Evolutionary conservation across 805 yeast genomes (phyloP).

Genomic region (Kazachstania africana): DNA sequence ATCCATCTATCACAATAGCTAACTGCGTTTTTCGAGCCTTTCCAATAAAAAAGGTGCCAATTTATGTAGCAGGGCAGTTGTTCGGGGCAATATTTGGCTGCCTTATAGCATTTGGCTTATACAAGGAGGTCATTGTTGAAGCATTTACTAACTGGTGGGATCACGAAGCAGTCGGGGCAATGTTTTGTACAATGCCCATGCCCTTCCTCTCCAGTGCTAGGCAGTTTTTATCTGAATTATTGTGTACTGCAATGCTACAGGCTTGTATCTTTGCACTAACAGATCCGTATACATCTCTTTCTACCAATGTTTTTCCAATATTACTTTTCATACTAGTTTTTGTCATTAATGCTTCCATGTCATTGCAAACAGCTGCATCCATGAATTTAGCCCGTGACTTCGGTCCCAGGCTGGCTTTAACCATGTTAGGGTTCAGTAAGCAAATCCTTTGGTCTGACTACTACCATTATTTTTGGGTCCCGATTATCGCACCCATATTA

Average conservation of each 20-base stretch:
- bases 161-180: constrained; percentile 9
- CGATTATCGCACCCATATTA: constrained; percentile 35
- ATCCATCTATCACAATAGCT: constrained; percentile 40
- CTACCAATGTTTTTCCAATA: constrained; percentile 36
- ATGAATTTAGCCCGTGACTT: constrained; percentile 43
- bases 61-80: constrained; percentile 36
- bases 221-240: constrained; percentile 36
- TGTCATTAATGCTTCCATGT: constrained; percentile 35
- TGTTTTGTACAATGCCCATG: constrained; percentile 36
- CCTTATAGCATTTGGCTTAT: constrained; percentile 13
- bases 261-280: constrained; percentile 37
- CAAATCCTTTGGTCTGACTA: constrained; percentile 28
- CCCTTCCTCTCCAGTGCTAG: constrained; percentile 30
- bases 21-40: constrained; percentile 40
- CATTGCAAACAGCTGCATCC: constrained; percentile 42
- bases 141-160: neutral
- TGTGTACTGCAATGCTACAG: constrained; percentile 33
- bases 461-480: constrained; percentile 40
- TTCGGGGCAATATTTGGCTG: constrained; percentile 40
- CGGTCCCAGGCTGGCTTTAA: constrained; percentile 41
- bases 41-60: constrained; percentile 37
- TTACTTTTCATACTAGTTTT: constrained; percentile 33
- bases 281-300: constrained; percentile 37
- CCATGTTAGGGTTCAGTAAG: constrained; percentile 35
- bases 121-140: neutral